These are phyloP conservation scores for Saccharomycopsis hybrid DNA, from an alignment of 1,139 yeast genomes.

Conservation along the genomic window DNA sequence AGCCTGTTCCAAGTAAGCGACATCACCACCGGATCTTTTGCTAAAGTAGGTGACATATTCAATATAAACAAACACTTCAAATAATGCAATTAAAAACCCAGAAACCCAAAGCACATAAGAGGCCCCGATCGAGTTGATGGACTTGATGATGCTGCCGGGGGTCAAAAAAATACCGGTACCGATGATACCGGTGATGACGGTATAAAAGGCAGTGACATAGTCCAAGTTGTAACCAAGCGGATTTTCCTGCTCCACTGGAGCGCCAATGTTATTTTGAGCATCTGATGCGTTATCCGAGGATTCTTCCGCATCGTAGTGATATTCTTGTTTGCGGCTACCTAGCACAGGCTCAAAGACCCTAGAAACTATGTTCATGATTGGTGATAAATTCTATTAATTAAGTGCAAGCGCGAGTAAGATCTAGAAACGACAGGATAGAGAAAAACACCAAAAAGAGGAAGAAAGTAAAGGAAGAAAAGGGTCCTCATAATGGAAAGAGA, in stretches of 20 bases:
- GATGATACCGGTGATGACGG: constrained; percentile 37
- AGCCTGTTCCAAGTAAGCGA: constrained; percentile 39
- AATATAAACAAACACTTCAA: constrained; percentile 33
- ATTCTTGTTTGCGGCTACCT: too few species aligned
- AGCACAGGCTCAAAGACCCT: too few species aligned
- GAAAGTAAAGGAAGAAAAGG: too few species aligned
- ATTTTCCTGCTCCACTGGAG: constrained; percentile 35
- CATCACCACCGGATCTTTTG: constrained; percentile 38
- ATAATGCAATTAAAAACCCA: constrained; percentile 35
- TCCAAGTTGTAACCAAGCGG: constrained; percentile 37
- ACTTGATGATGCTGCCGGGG: constrained; percentile 33
- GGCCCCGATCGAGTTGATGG: constrained; percentile 39
- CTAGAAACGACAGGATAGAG: too few species aligned
- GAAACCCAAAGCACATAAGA: constrained; percentile 38
- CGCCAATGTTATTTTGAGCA: constrained; percentile 25
- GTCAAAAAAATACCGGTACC: constrained; percentile 44
- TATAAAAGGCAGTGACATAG: constrained; percentile 31
- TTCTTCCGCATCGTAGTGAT: too few species aligned
- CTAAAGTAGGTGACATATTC: constrained; percentile 37
- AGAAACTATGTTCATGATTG: too few species aligned
- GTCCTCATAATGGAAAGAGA: too few species aligned
- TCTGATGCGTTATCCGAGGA: not conserved
- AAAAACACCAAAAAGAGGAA: too few species aligned
- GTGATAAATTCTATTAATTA: not conserved
- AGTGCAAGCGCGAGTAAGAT: not conserved